A percentile compares a stretch with the other conserved stretches of the same genome.
These are phyloP conservation scores for Echria macrotheca DNA, from an alignment of 495 filamentous ascomycete genomes.

Conservation along the genomic window DNA sequence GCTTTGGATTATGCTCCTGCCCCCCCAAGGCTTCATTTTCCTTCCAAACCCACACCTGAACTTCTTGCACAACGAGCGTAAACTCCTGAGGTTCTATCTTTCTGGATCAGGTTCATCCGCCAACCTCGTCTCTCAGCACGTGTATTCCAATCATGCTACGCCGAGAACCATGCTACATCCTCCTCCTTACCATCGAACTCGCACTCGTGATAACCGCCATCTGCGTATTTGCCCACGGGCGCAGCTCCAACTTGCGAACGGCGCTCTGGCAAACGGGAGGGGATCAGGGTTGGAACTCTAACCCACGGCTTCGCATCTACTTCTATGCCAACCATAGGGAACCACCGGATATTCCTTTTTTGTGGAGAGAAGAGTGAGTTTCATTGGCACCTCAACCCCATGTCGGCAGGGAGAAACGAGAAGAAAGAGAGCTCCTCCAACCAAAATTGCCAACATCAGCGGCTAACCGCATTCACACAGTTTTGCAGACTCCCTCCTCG, in stretches of 20 bases:
- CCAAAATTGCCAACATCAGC: no score
- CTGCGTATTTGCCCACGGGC: slow-evolving; percentile 1
- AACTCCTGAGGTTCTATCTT: no score
- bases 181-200: neutral
- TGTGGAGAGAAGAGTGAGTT: slow-evolving; percentile 25
- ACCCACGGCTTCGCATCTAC: slow-evolving; percentile 24
- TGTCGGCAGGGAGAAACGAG: neutral
- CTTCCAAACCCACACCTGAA: no score
- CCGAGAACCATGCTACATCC: neutral
- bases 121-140: no score
- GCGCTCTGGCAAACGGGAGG: slow-evolving; percentile 24
- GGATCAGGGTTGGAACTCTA: slow-evolving; percentile 23
- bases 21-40: no score
- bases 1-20: no score
- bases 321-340: slow-evolving; percentile 26
- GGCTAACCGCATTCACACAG: neutral
- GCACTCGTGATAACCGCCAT: neutral
- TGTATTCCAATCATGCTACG: neutral
- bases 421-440: no score
- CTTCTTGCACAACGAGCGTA: no score
- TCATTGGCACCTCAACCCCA: no score
- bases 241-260: slow-evolving; percentile 1
- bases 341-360: slow-evolving; percentile 20
- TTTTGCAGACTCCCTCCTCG: slow-evolving; percentile 16
- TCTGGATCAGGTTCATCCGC: no score